Base-by-base conservation (phyloP, 1,284 basidiomycete genomes). In the Malassezia dermatis region DNA sequence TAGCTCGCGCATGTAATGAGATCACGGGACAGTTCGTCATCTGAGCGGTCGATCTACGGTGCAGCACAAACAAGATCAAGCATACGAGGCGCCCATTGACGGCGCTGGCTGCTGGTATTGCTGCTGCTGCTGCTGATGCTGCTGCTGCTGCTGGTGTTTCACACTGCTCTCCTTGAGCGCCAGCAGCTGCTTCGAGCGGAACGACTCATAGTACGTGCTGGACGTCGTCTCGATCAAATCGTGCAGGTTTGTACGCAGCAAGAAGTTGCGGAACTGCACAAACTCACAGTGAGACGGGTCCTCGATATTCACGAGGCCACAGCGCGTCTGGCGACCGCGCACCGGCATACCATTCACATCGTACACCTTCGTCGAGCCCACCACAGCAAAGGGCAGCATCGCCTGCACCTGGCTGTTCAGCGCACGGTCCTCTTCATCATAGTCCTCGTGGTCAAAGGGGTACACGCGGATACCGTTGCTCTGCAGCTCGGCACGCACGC, bases 171-270 rank as follows among this genome's bases (percentile, higher is more conserved):
- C 89, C 81, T 93, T 93, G 69, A 93, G 81, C 23, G 89, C 89
- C 48, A 93, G 79, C 62, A 93, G 77, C 79, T 98, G 94, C 80
- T 95, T 96, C 69, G 88, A 91, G 64, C 93, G 84, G 86, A 98
- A 98, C 8, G 91, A 90, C 80, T 98, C 94, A 78, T 98, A 98
- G 78, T 98, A 94, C 75, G 94, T 94, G 77, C 93, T 88, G 8
- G 91, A 88, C 2, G 93, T 98, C 52, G 93, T 95, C 80, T 98
- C 93, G 76, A 98, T 96, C 68, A 98, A 79, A 75, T 98, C 94
- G 77, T 98, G 94, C 69, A 98, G 78, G 78, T 98, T 93, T 28
- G 93, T 93, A 77, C 90, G 61, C 31, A 62, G 42, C 62, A 96
- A 80, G 81, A 96, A 96, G 82, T 98, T 93, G 68, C 93, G 83